Conservation (phyloP, 2,329 filamentous ascomycete species). For the Polychaeton citri region DNA sequence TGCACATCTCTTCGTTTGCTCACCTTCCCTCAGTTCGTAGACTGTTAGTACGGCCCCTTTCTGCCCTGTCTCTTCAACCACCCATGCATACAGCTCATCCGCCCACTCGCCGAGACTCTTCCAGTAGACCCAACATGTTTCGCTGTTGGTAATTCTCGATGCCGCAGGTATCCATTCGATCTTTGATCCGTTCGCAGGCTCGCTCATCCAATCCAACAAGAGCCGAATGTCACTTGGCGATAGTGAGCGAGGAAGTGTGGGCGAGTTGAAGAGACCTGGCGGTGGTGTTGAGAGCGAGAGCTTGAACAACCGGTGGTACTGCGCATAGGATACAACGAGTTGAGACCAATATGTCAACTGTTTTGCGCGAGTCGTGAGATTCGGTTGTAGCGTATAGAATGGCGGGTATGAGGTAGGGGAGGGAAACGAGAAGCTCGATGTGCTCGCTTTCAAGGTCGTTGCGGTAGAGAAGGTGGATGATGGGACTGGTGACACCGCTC, state of each 20-base stretch:
- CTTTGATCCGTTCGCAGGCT: slow-evolving; percentile 35
- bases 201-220: slow-evolving; percentile 44
- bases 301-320: slow-evolving; percentile 61
- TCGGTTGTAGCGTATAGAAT: slow-evolving; percentile 74
- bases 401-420: slow-evolving; percentile 60
- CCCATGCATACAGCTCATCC: slow-evolving; percentile 57
- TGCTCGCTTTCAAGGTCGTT: no score
- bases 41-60: slow-evolving; percentile 80
- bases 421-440: slow-evolving; percentile 31
- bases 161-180: slow-evolving; percentile 46
- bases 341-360: slow-evolving; percentile 78
- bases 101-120: slow-evolving; percentile 85
- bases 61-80: slow-evolving; percentile 70
- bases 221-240: slow-evolving; percentile 38
- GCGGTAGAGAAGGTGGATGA: background rate
- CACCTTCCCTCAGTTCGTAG: slow-evolving; percentile 84
- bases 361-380: slow-evolving; percentile 57
- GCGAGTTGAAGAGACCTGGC: slow-evolving; percentile 39
- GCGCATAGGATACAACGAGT: slow-evolving; percentile 73
- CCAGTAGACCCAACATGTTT: slow-evolving; percentile 70
- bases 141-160: slow-evolving; percentile 28
- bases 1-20: slow-evolving; percentile 47
- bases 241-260: slow-evolving; percentile 29
- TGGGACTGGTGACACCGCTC: background rate
- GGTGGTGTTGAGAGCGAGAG: slow-evolving; percentile 51